Conservation (phyloP, 164 flowering plant genomes). For the Vitis riparia region DNA sequence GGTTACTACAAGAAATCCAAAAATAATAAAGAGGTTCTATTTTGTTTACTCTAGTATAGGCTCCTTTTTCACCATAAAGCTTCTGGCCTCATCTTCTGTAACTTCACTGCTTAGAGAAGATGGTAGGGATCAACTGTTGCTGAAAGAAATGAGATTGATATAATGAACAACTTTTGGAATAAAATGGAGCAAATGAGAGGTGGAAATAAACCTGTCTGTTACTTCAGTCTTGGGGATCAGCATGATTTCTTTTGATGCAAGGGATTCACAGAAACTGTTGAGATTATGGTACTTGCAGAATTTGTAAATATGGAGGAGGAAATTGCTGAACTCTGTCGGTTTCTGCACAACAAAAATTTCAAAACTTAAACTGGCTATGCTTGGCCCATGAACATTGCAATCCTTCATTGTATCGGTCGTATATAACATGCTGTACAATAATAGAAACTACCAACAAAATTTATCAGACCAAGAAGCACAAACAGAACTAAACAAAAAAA, state of each 20-base stretch:
- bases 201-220: conserved; percentile 58
- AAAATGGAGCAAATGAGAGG: background rate
- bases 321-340: conserved; percentile 74
- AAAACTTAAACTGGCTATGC: background rate
- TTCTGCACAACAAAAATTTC: conserved; percentile 40
- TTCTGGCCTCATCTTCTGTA: conserved; percentile 57
- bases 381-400: too few relatives aligned
- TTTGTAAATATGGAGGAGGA: conserved; percentile 42
- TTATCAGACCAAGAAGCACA: too few relatives aligned
- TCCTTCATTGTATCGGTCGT: too few relatives aligned
- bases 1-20: too few relatives aligned
- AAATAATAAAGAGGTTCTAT: too few relatives aligned
- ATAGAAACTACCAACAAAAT: too few relatives aligned
- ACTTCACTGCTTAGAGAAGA: conserved; percentile 48
- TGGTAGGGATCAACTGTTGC: background rate
- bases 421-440: too few relatives aligned
- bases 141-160: background rate
- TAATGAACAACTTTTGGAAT: background rate
- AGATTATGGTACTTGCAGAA: conserved; percentile 50
- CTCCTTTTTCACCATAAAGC: conserved; percentile 30
- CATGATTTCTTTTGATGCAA: conserved; percentile 43
- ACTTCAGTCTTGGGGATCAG: conserved; percentile 78
- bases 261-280: conserved; percentile 47
- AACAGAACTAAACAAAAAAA: too few relatives aligned
- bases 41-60: conserved; percentile 19